Evolutionary conservation across 2,329 filamentous ascomycete species (phyloP), one percentile per base, ranked within the genome.

Genomic region (Clonostachys solani): DNA sequence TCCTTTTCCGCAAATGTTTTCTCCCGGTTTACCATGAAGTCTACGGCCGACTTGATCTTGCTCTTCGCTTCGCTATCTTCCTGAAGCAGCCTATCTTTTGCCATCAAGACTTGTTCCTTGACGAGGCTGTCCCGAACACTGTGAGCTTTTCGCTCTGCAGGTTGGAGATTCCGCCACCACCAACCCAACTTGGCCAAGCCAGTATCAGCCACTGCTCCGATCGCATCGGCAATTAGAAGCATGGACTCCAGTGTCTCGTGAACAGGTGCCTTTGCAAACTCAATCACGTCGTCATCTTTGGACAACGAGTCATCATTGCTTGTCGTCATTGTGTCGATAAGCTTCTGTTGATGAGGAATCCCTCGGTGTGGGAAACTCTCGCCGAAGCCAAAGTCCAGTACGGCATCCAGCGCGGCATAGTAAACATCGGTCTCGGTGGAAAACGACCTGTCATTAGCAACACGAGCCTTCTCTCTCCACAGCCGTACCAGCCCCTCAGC

Each of bases 21-120:
- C 53, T 68, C 66, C 37, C 64, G 58, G 6, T 61, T 46, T 7
- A 67, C 48, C 5, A 67, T 59, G 1, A 56, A 57, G 48, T 68
- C 60, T 3, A 67, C 43, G 7, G 64, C 63, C 33, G 55, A 64
- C 17, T 33, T 18, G 19, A 43, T 33, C 19, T 23, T 42, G 40
- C 17, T 13, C 23, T 43, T 33, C 7, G 23, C 19, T 33, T 16
- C 42, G 17, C 16, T 19, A 9, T 33, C 42, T 12, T 10, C 17
- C n/a, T n/a, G 18, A 3, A 16, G n/a, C 23, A 43, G 16, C 42
- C 29, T 43, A 12, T 43, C 29, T 5, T 29, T 29, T 12, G 42
- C 17, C 17, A 15, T 18, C 17, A 16, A 13, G 42, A 43, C 23
- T 19, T 43, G 42, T n/a, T 43, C 4, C 42, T 33, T 23, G 42